Base-by-base conservation (phyloP, 306 rosid genomes). In the Glycine latifolia region DNA sequence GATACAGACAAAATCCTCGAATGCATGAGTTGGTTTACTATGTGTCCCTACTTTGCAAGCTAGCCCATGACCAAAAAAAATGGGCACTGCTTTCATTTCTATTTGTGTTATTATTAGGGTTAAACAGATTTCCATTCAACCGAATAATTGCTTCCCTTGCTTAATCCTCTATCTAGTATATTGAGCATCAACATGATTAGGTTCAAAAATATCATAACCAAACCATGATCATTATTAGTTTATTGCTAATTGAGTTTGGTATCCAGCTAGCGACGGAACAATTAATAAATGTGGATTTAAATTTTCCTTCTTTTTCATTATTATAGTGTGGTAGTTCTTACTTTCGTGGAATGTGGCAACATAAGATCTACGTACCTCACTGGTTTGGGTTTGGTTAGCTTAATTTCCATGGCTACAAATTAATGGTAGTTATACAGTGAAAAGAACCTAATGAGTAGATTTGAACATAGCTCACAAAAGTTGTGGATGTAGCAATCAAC, bases 341-440 rank as follows among this genome's bases (percentile, higher is more conserved):
- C 43, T 77, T 81, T 77, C 80, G 83, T 85, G 76, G 62, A 77
- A 67, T 85, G 26, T 71, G 77, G 80, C 75, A 5, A 71, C 85
- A 80, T 77, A 81, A 81, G 69, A 66, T 81, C 54, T 82, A 56
- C n/a, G n/a, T n/a, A n/a, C 75, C 80, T 68, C 84, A 68, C 67
- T 60, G 71, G 20, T 82, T 82, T 55, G 50, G 71, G 75, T 80
- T 82, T 78, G 63, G 81, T 82, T 82, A 37, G 43, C 43, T 79
- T 69, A 15, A 44, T 68, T 79, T 78, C 69, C 75, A 39, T 33
- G 43, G 59, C 54, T 47, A 59, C 44, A 67, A 61, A 49, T 14
- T 37, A 47, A 10, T 47, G 52, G n/a, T 75, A 73, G 68, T 11
- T 37, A 48, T 50, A 6, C 8, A 7, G 50, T 82, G 58, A 69